These are phyloP conservation scores for Arthrobotrys sinensis DNA, from an alignment of 2,329 filamentous ascomycete species.

Conservation along the genomic window DNA sequence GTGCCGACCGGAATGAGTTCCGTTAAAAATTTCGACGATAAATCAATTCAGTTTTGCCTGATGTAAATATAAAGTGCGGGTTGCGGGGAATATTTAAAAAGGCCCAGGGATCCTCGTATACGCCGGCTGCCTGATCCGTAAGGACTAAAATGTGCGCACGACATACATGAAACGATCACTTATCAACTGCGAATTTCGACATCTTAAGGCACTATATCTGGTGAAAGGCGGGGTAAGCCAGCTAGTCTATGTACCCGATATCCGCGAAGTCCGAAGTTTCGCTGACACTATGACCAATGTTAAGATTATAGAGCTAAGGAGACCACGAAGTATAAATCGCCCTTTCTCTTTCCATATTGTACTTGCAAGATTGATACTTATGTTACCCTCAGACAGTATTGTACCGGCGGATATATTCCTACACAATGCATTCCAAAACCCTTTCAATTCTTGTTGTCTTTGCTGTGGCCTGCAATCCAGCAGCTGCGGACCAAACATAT, in stretches of 20 bases:
- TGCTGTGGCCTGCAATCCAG: neutral
- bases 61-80: neutral
- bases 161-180: neutral
- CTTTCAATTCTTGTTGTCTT: neutral
- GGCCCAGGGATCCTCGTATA: neutral
- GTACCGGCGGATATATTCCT: neutral
- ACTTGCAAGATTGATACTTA: no score
- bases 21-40: conserved; percentile 59
- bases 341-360: no score
- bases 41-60: neutral
- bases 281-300: no score
- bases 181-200: neutral
- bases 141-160: neutral
- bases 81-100: conserved; percentile 33
- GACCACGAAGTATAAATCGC: no score
- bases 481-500: conserved; percentile 65
- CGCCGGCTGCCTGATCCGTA: neutral
- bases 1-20: neutral
- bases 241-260: neutral
- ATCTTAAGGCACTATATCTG: neutral
- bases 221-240: neutral
- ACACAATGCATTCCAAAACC: neutral
- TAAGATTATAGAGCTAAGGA: no score
- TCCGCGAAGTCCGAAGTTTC: no score
- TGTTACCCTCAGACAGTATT: no score